Evolutionary conservation across 2,329 filamentous ascomycete genomes (phyloP).

Genomic region (Colletotrichum sp.): DNA sequence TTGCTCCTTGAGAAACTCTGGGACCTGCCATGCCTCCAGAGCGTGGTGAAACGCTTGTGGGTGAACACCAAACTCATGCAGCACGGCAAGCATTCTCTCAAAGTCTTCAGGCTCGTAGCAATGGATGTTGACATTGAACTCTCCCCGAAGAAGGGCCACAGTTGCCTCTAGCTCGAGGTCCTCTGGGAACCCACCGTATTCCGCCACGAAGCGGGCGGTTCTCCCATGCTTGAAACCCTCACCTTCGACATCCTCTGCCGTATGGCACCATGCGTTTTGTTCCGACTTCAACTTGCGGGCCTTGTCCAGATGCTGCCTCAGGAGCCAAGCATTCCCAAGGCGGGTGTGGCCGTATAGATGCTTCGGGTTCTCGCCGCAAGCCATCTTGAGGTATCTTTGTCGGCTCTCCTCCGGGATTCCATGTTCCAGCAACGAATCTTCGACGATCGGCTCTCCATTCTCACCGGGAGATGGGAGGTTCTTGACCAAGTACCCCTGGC

Average conservation of each 20-base stretch:
- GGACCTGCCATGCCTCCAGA: constrained; percentile 42
- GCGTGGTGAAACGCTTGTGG: constrained; percentile 47
- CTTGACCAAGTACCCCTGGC: constrained; percentile 46
- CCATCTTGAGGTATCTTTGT: constrained; percentile 48
- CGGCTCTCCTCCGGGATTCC: constrained; percentile 34
- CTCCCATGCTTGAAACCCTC: neutral
- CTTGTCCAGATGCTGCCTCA: constrained; percentile 40
- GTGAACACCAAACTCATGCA: constrained; percentile 45
- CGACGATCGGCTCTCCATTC: constrained; percentile 41
- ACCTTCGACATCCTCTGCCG: neutral
- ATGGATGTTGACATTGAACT: constrained; percentile 46
- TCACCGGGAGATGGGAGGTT: constrained; percentile 37
- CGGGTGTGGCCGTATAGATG: constrained; percentile 39
- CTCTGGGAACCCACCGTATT: constrained; percentile 28
- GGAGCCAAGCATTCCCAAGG: constrained; percentile 42
- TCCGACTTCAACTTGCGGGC: constrained; percentile 36
- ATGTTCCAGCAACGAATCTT: constrained; percentile 45
- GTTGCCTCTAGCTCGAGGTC: constrained; percentile 44
- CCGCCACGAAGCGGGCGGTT: neutral
- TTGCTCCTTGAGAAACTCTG: constrained; percentile 39
- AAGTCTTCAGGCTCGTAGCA: constrained; percentile 49
- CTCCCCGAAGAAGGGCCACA: constrained; percentile 42
- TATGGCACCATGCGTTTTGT: constrained; percentile 34
- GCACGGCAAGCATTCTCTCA: constrained; percentile 44
- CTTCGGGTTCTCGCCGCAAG: constrained; percentile 49